Base-by-base conservation (phyloP, 2,329 filamentous ascomycete genomes). In the Paraphoma sp. region DNA sequence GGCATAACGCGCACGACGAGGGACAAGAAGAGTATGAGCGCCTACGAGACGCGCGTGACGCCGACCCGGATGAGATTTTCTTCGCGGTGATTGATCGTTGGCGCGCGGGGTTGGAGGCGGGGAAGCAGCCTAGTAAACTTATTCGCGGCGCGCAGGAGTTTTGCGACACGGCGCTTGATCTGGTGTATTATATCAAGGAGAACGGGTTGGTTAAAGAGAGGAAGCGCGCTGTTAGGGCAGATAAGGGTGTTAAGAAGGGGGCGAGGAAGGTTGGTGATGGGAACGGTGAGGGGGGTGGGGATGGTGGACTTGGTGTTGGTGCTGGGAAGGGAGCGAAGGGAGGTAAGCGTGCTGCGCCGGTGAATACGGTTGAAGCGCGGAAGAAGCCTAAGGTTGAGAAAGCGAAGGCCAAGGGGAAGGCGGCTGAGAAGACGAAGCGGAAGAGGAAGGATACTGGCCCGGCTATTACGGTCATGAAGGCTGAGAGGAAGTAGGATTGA, bases 101-200 rank as follows among this genome's bases (percentile, higher is more conserved):
- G 67, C 64, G 72, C 3, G 67, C 68, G 1, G 72, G 70, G 0
- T 38, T 65, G 6, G 52, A 57, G 16, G 56, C 54, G 14, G 52
- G 52, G 8, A 71, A 64, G 45, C 47, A 64, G 41, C 45, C 52
- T 6, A 44, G 64, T 33, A 36, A 50, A 38, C 33, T 68, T 0
- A 67, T 76, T 8, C 63, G 73, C 0, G 73, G 72, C 0, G 53
- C 60, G 1, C 72, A 75, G 51, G 73, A 76, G 56, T 75, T 76
- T 46, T 69, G 66, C 41, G 73, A 76, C 17, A 53, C 73, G 0
- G 70, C 67, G 16, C 58, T 74, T 3, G 73, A 75, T 40, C 31
- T 73, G 1, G 65, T 74, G 6, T 69, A 65, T 47, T 69, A 65
- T 17, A 60, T 76, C 45, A 71, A 72, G 46, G 61, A 73, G 47